Conservation (phyloP, 2,329 filamentous ascomycete genomes). For the Aspergillus quadrilineatus region DNA sequence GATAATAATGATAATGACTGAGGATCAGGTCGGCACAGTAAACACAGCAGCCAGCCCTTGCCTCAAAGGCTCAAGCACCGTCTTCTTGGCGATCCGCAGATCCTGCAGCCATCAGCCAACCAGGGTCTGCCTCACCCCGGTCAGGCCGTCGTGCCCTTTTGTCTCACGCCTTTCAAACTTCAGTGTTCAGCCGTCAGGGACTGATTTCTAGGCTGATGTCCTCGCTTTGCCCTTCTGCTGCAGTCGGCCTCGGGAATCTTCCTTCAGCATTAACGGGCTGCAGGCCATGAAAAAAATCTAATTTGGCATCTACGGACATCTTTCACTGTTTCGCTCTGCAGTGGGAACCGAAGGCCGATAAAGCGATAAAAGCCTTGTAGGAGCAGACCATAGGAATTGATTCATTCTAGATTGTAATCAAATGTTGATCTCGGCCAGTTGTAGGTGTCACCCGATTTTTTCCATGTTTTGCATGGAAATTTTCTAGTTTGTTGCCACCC, state of each 20-base stretch:
- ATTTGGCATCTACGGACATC: neutral
- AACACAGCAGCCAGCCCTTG: neutral
- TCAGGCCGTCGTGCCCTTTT: slow-evolving; percentile 16
- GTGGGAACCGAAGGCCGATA: neutral
- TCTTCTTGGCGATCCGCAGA: slow-evolving; percentile 22
- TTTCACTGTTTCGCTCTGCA: neutral
- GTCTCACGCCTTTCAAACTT: neutral
- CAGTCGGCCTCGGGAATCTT: neutral
- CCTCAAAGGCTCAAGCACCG: slow-evolving; percentile 18
- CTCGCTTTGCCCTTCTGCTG: neutral
- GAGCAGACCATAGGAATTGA: slow-evolving; percentile 2
- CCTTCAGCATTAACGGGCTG: neutral
- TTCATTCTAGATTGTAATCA: neutral
- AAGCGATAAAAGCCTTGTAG: slow-evolving; percentile 7
- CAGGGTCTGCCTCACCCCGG: slow-evolving; percentile 2
- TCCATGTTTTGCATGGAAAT: neutral
- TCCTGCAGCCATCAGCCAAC: slow-evolving; percentile 16
- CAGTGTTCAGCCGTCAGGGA: neutral
- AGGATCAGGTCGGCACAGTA: too few relatives aligned
- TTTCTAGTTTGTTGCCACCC: slow-evolving; percentile 2
- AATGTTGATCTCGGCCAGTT: neutral
- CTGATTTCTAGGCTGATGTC: neutral
- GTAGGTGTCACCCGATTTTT: neutral
- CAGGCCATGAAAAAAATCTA: neutral
- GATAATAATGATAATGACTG: too few relatives aligned